Percentiles rank a stretch among this genome's conserved stretches.
Evolutionary conservation across 495 filamentous ascomycete genomes (phyloP).

Genomic region (Aspergillus heteromorphus): DNA sequence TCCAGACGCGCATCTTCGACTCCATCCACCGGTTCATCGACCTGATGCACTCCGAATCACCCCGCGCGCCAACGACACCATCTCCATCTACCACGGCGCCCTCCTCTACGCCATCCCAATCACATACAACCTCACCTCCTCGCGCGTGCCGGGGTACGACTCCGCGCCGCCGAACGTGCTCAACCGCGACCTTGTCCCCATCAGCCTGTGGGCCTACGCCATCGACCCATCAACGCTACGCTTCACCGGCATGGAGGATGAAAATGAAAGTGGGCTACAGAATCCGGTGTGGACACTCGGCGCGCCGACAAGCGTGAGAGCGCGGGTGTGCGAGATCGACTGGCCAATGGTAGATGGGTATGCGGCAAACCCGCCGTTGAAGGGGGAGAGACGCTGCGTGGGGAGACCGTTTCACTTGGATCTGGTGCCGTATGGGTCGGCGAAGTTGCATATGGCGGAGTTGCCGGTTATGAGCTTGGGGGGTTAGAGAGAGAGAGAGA

Average conservation of each 20-base stretch:
- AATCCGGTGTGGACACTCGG: conserved; percentile 30
- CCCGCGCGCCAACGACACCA: conserved; percentile 44
- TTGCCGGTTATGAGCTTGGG: conserved; percentile 25
- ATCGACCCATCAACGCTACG: too few species aligned
- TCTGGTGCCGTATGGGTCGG: conserved; percentile 49
- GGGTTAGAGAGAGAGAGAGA: background rate
- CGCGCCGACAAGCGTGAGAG: conserved; percentile 42
- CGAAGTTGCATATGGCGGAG: conserved; percentile 55
- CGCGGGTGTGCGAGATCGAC: conserved; percentile 44
- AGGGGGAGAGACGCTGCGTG: conserved; percentile 27
- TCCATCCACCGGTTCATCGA: conserved; percentile 22
- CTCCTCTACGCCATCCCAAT: conserved; percentile 52
- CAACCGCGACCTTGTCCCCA: conserved; percentile 8
- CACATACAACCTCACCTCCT: conserved; percentile 19
- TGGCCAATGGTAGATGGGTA: conserved; percentile 44
- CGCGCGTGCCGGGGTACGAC: background rate
- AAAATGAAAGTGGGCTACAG: too few species aligned
- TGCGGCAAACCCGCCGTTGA: conserved; percentile 40
- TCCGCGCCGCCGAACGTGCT: conserved; percentile 32
- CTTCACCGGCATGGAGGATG: too few species aligned
- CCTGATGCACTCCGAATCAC: conserved; percentile 24
- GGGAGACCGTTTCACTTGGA: conserved; percentile 34
- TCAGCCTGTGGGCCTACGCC: too few species aligned
- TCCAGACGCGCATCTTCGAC: background rate
- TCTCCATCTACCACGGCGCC: conserved; percentile 48